Base-by-base conservation (phyloP, 495 filamentous ascomycete species). In the Talaromyces stipitatus region DNA sequence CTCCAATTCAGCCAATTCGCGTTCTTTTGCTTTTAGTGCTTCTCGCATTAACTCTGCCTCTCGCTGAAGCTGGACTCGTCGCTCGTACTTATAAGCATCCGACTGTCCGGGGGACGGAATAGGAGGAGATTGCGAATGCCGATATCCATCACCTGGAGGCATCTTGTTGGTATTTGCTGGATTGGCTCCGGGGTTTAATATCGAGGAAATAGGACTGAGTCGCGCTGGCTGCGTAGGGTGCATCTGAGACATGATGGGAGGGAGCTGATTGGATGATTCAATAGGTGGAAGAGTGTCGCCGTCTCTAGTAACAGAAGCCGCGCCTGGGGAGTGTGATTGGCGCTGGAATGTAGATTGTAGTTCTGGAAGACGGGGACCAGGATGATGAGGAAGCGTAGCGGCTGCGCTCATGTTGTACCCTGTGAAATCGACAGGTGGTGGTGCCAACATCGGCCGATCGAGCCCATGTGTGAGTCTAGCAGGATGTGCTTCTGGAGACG, bases 21-120 rank as follows among this genome's bases (percentile, higher is more conserved):
- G 79, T 69, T 95, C 89, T 65, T 90, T 92, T 22, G 82, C 83
- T 18, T 81, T 78, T 32, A 96, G 71, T 64, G 86, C 73, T 63
- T 88, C 83, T 28, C 88, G 80, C 81, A 95, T 92, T 56, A 77
- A 74, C 64, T 92, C 86, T 0, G 86, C 82, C 69, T 96, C 90
- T 2, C 83, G 77, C 64, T 86, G 80, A 53, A 95, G 72, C 58
- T 83, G 76, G 20, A 82, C 82, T 28, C 86, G 78, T 51, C 83
- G 78, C 53, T 89, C 87, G 8, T 79, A 74, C 51, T 81, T 80
- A n/a, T 71, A 65, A 33, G 70, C 72, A 14, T 86, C 85, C 23
- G 75, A 65, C 5, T 83, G 78, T 10, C 69, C 74, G 24, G 60
- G 65, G 51, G 60, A 63, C 23, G 55, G 62, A 43, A 62, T 68